Evolutionary conservation across 371 early-diverging fungal genomes (phyloP), one percentile per base, ranked within the genome.

Genomic region (Actinomortierella wolfii): DNA sequence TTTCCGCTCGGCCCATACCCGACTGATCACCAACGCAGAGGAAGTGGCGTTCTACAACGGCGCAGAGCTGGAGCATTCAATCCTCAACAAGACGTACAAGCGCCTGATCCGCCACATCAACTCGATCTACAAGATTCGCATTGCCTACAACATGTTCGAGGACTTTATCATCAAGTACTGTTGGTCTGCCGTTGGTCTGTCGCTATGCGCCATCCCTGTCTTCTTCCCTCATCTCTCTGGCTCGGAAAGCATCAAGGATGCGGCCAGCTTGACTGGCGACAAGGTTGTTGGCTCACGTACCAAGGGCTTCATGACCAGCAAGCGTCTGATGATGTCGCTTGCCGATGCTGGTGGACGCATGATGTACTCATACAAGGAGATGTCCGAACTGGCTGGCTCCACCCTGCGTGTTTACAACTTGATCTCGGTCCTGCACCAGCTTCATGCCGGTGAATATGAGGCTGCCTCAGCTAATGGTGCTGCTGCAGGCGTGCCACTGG

Each of bases 341-440:
- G 93, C 94, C 1, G 95, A 95, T 79, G 95, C 95, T 17, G 93
- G 93, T 76, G 95, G 95, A 29, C 87, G 95, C 53, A 87, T 95
- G 81, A 92, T 95, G 92, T 92, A 92, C 61, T 88, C 91, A 0
- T 92, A 90, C 79, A 94, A 92, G 70, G 94, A 93, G 62, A 69
- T 94, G 57, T 87, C 92, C 20, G 93, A 93, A 74, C 78, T 94
- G 45, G 94, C 93, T 2, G 94, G 94, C 24, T 92, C 89, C 76
- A 93, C 94, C 8, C 83, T 88, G 17, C 88, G 94, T 56, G 96
- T 94, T 3, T 88, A 91, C 61, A 87, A 83, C 61, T 78, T 95
- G 21, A 61, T 94, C 51, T 85, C 88, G 6, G 86, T 87, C 6
- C 76, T 91, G 25, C 86, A 88, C 56, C 81, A 84, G 13, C 64